Percentiles rank a stretch among this genome's conserved stretches.
Conservation (phyloP, 2,329 filamentous ascomycete genomes). For the Fusarium pseudograminearum region DNA sequence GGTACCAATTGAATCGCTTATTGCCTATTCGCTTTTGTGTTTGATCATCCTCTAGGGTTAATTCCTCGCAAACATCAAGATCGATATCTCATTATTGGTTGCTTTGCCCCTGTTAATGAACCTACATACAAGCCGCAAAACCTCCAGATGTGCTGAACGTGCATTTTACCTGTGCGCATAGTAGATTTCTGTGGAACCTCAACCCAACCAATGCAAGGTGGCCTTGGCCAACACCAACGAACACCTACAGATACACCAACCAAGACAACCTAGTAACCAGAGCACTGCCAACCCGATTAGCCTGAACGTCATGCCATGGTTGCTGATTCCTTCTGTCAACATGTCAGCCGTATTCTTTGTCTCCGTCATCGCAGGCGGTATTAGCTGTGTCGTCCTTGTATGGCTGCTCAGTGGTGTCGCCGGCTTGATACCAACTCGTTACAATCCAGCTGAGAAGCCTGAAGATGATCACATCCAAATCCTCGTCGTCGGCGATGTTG, state of each 20-base stretch:
- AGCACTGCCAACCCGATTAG: conserved; percentile 19
- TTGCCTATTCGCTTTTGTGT: background rate
- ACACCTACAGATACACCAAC: conserved; percentile 6
- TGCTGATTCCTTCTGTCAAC: conserved; percentile 12
- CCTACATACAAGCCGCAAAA: background rate
- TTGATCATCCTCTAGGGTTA: conserved; percentile 37
- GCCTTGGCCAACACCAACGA: conserved; percentile 30
- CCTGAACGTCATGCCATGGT: conserved; percentile 27
- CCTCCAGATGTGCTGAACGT: background rate
- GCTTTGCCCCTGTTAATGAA: conserved; percentile 19
- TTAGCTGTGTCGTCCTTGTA: conserved; percentile 50
- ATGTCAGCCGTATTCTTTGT: conserved; percentile 50
- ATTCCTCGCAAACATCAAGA: conserved; percentile 16
- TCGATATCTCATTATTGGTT: conserved; percentile 14
- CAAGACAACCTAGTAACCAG: conserved; percentile 10
- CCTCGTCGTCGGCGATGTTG: conserved; percentile 93
- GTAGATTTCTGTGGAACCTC: conserved; percentile 33
- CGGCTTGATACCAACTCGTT: conserved; percentile 51
- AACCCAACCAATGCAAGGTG: conserved; percentile 31
- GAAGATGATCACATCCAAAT: conserved; percentile 73
- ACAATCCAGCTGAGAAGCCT: conserved; percentile 51
- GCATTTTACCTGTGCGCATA: conserved; percentile 7
- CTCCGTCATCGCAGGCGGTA: conserved; percentile 52
- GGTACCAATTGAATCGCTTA: background rate
- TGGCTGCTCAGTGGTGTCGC: conserved; percentile 44